phyloP scores from a whole-genome alignment of 2,329 filamentous ascomycete genomes.

The Alternaria brassicae region DNA sequence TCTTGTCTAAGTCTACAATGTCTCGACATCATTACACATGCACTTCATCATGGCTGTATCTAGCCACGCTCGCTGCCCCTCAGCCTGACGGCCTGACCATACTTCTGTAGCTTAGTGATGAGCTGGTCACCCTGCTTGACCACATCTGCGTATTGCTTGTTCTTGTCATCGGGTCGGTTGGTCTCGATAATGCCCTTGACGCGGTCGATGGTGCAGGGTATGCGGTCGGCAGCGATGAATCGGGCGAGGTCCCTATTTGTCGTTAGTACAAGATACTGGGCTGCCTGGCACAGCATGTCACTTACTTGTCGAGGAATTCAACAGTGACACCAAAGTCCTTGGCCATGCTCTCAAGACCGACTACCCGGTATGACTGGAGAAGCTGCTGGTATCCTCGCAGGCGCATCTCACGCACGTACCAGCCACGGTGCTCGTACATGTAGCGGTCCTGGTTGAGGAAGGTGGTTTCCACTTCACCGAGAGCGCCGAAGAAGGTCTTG shows the following conservation, averaged over 20 bases:
- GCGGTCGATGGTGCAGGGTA: constrained; percentile 96
- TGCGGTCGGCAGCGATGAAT: constrained; percentile 93
- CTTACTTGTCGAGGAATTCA: constrained; percentile 92
- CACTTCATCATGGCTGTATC: not conserved
- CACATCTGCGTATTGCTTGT: constrained; percentile 98
- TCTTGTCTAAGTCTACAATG: constrained; percentile 36
- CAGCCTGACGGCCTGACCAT: constrained; percentile 93
- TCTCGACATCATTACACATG: constrained; percentile 29
- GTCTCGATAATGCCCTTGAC: constrained; percentile 98
- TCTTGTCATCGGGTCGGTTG: constrained; percentile 97
- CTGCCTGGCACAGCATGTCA: constrained; percentile 12
- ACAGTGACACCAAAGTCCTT: constrained; percentile 96
- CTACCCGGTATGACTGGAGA: constrained; percentile 94
- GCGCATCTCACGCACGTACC: constrained; percentile 99
- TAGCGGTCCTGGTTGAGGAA: constrained; percentile 96
- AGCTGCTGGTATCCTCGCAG: constrained; percentile 96
- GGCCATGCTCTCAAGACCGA: constrained; percentile 97
- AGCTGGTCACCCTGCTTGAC: constrained; percentile 97
- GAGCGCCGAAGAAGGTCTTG: constrained; percentile 87
- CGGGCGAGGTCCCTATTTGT: constrained; percentile 81
- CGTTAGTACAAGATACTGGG: constrained; percentile 20
- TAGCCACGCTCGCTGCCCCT: constrained; percentile 91
- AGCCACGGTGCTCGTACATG: constrained; percentile 91
- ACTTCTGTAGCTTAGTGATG: constrained; percentile 99
- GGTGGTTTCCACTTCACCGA: constrained; percentile 88